Percentiles rank a stretch among this genome's conserved stretches.
Conservation (phyloP, 805 yeast species). For the Candida sphagnicola region DNA sequence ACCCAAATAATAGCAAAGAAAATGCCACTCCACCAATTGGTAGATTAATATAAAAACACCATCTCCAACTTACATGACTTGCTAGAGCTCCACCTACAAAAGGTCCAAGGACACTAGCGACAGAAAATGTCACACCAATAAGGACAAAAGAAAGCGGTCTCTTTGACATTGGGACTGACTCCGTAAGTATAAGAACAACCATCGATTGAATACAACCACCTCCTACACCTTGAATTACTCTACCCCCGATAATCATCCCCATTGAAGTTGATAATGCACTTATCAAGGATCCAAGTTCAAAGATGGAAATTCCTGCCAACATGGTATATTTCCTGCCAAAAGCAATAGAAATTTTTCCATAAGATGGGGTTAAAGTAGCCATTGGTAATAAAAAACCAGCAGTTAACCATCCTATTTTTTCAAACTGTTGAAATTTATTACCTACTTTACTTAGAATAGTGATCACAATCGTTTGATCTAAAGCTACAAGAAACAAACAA, state of each 20-base stretch:
- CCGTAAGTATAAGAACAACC: constrained; percentile 54
- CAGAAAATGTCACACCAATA: constrained; percentile 41
- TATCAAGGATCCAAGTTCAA: constrained; percentile 60
- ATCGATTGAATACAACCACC: constrained; percentile 64
- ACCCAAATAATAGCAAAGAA: constrained; percentile 32
- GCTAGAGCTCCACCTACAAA: constrained; percentile 65
- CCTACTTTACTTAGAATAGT: constrained; percentile 50
- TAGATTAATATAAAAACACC: constrained; percentile 71
- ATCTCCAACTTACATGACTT: constrained; percentile 60
- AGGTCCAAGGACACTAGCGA: constrained; percentile 58
- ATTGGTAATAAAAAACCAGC: constrained; percentile 53
- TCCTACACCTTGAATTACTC: constrained; percentile 69
- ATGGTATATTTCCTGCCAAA: constrained; percentile 54
- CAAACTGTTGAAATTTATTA: constrained; percentile 44
- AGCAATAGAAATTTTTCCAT: constrained; percentile 54
- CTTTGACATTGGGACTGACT: constrained; percentile 43
- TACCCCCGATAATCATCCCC: constrained; percentile 64
- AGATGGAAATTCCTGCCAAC: constrained; percentile 45
- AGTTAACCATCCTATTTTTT: constrained; percentile 56
- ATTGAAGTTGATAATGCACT: constrained; percentile 53
- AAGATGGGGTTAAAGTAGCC: constrained; percentile 51
- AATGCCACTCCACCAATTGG: constrained; percentile 59
- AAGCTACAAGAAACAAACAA: constrained; percentile 38
- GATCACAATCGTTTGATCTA: constrained; percentile 58
- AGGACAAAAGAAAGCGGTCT: constrained; percentile 37